Conservation (phyloP, 768 basidiomycete species). For the Tephrocybe sp. region DNA sequence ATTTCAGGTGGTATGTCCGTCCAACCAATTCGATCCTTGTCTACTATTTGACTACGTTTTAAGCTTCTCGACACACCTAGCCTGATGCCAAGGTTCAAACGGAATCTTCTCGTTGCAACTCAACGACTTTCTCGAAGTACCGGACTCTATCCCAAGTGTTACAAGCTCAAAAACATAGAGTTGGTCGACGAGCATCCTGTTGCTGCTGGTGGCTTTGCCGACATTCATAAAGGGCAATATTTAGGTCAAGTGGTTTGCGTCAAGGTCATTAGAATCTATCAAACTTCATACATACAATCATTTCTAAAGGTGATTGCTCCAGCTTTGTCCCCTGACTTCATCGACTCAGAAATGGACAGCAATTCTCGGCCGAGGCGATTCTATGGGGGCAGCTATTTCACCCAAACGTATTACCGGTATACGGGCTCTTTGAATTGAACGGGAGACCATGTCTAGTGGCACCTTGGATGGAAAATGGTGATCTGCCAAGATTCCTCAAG, state of each 20-base stretch:
- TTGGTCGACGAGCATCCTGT: not conserved
- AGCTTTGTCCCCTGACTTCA: not conserved
- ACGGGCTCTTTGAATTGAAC: constrained; percentile 24
- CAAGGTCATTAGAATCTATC: constrained; percentile 16
- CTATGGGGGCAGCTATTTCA: constrained; percentile 12
- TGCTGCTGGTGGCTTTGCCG: constrained; percentile 10
- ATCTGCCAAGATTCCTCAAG: constrained; percentile 22
- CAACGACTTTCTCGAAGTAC: no score
- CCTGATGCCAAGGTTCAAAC: no score
- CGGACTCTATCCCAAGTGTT: no score
- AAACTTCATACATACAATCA: constrained; percentile 3
- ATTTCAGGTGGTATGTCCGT: constrained; percentile 8
- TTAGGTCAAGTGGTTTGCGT: constrained; percentile 9
- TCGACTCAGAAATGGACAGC: not conserved
- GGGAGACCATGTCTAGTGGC: constrained; percentile 29
- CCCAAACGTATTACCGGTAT: constrained; percentile 30
- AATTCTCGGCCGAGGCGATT: constrained; percentile 8
- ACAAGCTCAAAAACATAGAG: constrained; percentile 6
- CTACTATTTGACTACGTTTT: not conserved
- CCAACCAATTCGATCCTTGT: not conserved
- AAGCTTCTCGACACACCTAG: constrained; percentile 11
- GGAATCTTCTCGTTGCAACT: no score
- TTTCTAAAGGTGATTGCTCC: constrained; percentile 1
- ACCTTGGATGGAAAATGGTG: constrained; percentile 36
- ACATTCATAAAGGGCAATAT: constrained; percentile 8